phyloP scores from a whole-genome alignment of 306 rosid genomes.

The Lotus japonicus region DNA sequence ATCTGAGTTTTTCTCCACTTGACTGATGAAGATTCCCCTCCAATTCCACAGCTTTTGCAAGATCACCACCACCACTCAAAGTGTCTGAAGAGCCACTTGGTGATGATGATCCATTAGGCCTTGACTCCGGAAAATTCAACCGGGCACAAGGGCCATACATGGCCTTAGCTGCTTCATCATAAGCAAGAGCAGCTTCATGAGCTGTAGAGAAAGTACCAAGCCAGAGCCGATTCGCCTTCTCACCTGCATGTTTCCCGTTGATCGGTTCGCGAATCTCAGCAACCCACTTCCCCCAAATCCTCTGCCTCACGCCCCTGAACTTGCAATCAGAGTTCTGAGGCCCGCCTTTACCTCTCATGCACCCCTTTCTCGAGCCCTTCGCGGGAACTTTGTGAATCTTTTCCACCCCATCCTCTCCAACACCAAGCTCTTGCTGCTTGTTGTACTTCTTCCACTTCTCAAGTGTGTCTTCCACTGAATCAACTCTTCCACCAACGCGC shows the following conservation, averaged over 20 bases:
- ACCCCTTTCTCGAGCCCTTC: slow-evolving; percentile 76
- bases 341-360: slow-evolving; percentile 94
- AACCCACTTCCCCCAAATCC: slow-evolving; percentile 97
- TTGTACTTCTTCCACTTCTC: slow-evolving; percentile 62
- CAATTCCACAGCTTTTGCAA: slow-evolving; percentile 4
- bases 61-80: background rate
- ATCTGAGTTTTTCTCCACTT: background rate
- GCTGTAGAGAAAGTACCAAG: slow-evolving; percentile 91
- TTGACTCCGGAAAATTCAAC: slow-evolving; percentile 53
- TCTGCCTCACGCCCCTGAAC: slow-evolving; percentile 84
- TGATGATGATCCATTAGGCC: slow-evolving; percentile 16
- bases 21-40: background rate
- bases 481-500: slow-evolving; percentile 33
- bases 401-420: slow-evolving; percentile 33
- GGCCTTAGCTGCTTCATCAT: slow-evolving; percentile 80
- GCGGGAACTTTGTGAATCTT: slow-evolving; percentile 37
- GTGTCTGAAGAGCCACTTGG: background rate
- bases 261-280: slow-evolving; percentile 80
- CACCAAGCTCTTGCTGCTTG: slow-evolving; percentile 17
- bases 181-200: slow-evolving; percentile 71
- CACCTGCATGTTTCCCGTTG: background rate
- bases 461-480: slow-evolving; percentile 45
- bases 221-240: slow-evolving; percentile 62
- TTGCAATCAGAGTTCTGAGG: slow-evolving; percentile 67
- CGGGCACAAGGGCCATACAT: slow-evolving; percentile 71